Evolutionary conservation across 1,284 basidiomycete genomes (phyloP).

Genomic region (Cutaneotrichosporon cutaneum): DNA sequence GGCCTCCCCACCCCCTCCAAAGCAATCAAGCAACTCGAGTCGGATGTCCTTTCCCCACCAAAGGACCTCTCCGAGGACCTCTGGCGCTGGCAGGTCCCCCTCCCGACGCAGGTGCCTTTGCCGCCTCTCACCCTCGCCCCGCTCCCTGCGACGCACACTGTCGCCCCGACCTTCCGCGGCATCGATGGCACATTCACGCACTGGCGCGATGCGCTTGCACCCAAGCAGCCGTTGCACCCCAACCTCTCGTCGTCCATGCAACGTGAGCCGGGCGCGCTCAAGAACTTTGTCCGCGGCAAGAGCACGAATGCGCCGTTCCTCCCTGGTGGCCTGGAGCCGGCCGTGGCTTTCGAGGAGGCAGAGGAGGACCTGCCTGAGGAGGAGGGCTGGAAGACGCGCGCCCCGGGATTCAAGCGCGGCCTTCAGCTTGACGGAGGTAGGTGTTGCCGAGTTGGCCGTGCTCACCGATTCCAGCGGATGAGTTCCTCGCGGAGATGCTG

Average conservation of each 20-base stretch:
- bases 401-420: conserved; percentile 45
- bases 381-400: conserved; percentile 50
- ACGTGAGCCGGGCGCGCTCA: conserved; percentile 71
- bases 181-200: conserved; percentile 76
- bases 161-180: conserved; percentile 74
- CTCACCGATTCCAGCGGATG: conserved; percentile 37
- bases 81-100: conserved; percentile 47
- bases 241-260: conserved; percentile 78
- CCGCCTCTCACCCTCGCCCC: conserved; percentile 64
- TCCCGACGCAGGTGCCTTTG: conserved; percentile 36
- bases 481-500: conserved; percentile 49
- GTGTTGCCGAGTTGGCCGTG: conserved; percentile 11
- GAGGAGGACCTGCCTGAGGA: conserved; percentile 43
- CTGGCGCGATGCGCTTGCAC: conserved; percentile 63
- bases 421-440: conserved; percentile 46
- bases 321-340: conserved; percentile 71
- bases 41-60: conserved; percentile 43
- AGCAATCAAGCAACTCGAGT: conserved; percentile 37
- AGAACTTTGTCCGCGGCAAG: conserved; percentile 88
- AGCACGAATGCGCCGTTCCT: conserved; percentile 87
- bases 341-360: conserved; percentile 28
- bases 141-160: conserved; percentile 70
- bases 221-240: conserved; percentile 58
- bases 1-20: conserved; percentile 27
- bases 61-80: conserved; percentile 38